Evolutionary conservation across 345 rosid genomes (phyloP).

Genomic region (Populus simonii): DNA sequence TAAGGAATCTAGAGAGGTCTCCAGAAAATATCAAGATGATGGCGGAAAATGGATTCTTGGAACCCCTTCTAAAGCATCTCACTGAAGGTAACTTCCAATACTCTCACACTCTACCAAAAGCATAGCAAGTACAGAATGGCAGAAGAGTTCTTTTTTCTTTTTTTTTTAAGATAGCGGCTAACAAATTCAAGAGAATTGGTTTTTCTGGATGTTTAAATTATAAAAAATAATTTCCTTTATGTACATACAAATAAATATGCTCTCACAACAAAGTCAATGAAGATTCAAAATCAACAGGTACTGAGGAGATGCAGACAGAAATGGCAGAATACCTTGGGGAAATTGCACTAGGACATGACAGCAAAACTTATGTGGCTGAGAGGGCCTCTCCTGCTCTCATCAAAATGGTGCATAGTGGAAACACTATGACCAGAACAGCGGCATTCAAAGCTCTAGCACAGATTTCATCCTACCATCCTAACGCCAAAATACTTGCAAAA

Average conservation of each 20-base stretch:
- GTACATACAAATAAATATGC: neutral
- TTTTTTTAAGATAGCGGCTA: neutral
- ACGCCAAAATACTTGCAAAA: slow-evolving; percentile 51
- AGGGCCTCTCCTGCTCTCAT: slow-evolving; percentile 63
- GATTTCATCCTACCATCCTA: slow-evolving; percentile 65
- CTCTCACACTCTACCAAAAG: neutral
- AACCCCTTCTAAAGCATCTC: slow-evolving; percentile 75
- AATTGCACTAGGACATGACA: slow-evolving; percentile 57
- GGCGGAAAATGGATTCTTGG: slow-evolving; percentile 85
- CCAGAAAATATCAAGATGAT: slow-evolving; percentile 65
- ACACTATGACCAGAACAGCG: slow-evolving; percentile 41
- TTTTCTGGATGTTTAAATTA: neutral
- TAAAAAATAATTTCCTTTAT: neutral
- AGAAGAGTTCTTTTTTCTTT: neutral
- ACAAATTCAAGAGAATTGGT: neutral
- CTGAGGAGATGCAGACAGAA: slow-evolving; percentile 58
- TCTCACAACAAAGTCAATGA: neutral
- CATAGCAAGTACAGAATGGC: neutral
- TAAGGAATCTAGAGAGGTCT: slow-evolving; percentile 54
- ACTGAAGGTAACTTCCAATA: slow-evolving; percentile 46
- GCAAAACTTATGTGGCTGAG: slow-evolving; percentile 56
- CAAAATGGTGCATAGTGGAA: slow-evolving; percentile 58
- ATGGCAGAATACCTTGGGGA: slow-evolving; percentile 75
- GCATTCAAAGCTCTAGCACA: slow-evolving; percentile 72
- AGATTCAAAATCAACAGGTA: slow-evolving; percentile 41